A percentile compares a stretch with the other conserved stretches of the same genome.
Evolutionary conservation across 73 alveolate species (phyloP).

Genomic region (Uronychia setigera): DNA sequence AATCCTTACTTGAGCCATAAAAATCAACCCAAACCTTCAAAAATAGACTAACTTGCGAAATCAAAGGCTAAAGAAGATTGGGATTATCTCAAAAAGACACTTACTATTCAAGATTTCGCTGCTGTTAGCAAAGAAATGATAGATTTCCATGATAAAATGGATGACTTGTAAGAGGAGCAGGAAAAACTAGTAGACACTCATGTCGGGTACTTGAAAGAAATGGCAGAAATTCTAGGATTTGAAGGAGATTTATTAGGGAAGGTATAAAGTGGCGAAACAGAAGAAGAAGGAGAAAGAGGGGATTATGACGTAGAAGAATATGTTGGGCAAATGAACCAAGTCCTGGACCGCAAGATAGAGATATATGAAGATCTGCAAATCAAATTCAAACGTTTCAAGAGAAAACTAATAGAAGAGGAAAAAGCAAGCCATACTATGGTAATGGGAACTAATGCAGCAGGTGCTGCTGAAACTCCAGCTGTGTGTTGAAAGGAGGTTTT

Average conservation of each 20-base stretch:
- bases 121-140: neutral
- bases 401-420: too few relatives aligned
- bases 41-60: neutral
- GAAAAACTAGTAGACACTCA: neutral
- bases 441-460: too few relatives aligned
- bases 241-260: neutral
- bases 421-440: too few relatives aligned
- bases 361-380: too few relatives aligned
- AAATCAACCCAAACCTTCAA: neutral
- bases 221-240: neutral
- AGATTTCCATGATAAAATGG: neutral
- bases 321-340: too few relatives aligned
- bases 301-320: neutral
- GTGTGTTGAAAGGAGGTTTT: too few relatives aligned
- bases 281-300: neutral
- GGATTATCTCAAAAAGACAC: neutral
- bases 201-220: neutral
- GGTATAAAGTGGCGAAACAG: neutral
- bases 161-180: neutral
- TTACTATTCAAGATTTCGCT: neutral
- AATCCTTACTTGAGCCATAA: too few relatives aligned
- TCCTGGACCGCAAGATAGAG: too few relatives aligned
- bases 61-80: neutral
- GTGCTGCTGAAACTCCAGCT: too few relatives aligned
- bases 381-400: too few relatives aligned